Evolutionary conservation across 441 rosid genomes (phyloP), one percentile per base, ranked within the genome.

Genomic region (Cnidoscolus chayamansa): DNA sequence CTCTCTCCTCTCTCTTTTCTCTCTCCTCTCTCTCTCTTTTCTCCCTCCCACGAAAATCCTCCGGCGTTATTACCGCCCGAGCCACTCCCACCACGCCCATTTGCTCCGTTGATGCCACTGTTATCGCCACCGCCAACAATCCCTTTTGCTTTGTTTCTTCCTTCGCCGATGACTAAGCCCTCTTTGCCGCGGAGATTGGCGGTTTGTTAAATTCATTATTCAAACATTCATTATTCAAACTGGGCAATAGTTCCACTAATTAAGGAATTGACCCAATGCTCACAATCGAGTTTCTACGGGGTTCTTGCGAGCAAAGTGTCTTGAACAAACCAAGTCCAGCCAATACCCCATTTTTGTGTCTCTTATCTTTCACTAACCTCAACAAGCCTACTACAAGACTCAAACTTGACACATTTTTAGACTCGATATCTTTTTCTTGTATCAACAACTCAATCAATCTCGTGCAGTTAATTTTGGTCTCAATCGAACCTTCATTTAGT

Each of bases 401-500:
- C 75, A 83, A 85, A 70, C 96, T 91, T 1, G 90, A 81, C 45
- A 93, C 83, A 8, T 79, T 82, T 71, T 87, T 92, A 0, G 91
- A 75, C 51, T 79, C 79, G 40, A 87, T 89, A 77, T 85, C 94
- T 55, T 89, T 90, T 63, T 75, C 84, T 48, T 84, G 87, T 76
- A 86, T 86, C 77, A 93, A 81, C 57, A 75, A 79, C 17, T 80
- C 81, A 48, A 93, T 87, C 87, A 93, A 78, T 49, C 68, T 84
- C 0, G 91, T 83, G 45, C 90, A 91, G 4, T 91, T 93, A 58
- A 93, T 80, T 84, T 90, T 93, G 0, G 98, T 91, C 59, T 91
- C 96, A 35, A 85, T 81, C 0, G 94, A 86, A 10, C 98, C 98
- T 70, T 93, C 98, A 51, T 93, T 91, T 78, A 93, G 74, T 84